Evolutionary conservation across 345 rosid species (phyloP).

Genomic region (Laguncularia racemosa): DNA sequence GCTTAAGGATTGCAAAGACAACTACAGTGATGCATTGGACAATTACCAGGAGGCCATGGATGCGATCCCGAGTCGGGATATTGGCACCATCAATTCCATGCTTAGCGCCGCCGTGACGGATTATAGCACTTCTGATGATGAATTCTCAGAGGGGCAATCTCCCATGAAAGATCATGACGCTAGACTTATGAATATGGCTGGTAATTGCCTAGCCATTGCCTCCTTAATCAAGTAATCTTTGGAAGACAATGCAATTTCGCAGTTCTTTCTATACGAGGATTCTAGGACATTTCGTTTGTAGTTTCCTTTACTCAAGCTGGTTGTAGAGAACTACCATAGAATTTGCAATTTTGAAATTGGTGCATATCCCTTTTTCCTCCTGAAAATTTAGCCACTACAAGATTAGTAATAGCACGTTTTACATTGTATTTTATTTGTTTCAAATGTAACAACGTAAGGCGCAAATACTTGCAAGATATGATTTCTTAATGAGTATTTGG

Average conservation of each 20-base stretch:
- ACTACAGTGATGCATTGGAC: constrained; percentile 28
- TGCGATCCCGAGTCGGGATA: constrained; percentile 29
- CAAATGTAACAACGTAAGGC: too few species aligned
- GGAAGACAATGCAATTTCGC: background rate
- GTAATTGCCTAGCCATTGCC: constrained; percentile 51
- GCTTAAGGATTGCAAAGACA: constrained; percentile 29
- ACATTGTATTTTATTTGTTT: too few species aligned
- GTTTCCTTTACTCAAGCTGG: background rate
- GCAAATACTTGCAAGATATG: too few species aligned
- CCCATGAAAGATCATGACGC: constrained; percentile 17
- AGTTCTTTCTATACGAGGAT: background rate
- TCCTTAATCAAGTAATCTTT: constrained; percentile 16
- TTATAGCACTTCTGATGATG: constrained; percentile 37
- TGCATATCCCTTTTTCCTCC: too few species aligned
- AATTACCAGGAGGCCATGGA: constrained; percentile 33
- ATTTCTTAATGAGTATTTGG: too few species aligned
- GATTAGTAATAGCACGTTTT: too few species aligned
- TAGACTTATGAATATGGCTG: constrained; percentile 31
- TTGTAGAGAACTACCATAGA: too few species aligned
- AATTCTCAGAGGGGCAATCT: constrained; percentile 17
- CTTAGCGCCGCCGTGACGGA: constrained; percentile 45
- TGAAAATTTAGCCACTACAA: too few species aligned
- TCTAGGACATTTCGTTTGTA: background rate
- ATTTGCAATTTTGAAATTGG: too few species aligned
- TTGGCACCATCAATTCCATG: constrained; percentile 27